phyloP scores from a whole-genome alignment of 2,329 filamentous ascomycete species.

The Fusarium austroafricanum region DNA sequence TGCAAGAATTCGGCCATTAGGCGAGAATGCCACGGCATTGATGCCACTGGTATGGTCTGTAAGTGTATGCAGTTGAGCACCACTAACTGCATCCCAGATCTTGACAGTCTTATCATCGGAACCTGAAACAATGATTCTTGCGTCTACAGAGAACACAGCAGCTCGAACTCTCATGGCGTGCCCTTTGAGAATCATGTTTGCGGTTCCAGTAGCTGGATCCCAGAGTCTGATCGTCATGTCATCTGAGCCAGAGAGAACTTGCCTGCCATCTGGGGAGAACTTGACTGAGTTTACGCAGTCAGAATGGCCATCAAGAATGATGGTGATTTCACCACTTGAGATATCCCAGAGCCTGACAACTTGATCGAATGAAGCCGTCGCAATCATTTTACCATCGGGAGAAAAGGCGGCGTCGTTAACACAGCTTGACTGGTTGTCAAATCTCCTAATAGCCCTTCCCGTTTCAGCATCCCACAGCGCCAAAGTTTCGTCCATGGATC shows the following conservation, averaged over 20 bases:
- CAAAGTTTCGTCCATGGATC: slow-evolving; percentile 1
- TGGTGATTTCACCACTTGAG: background rate
- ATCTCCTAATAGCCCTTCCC: background rate
- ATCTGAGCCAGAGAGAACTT: background rate
- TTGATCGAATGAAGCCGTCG: background rate
- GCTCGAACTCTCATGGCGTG: background rate
- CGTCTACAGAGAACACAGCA: background rate
- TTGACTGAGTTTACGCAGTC: background rate
- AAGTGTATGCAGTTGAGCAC: background rate
- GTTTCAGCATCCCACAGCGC: background rate
- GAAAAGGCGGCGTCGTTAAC: background rate
- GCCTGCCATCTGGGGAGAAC: background rate
- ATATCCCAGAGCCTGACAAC: background rate
- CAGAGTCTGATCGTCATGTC: background rate
- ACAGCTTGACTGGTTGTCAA: background rate
- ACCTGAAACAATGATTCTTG: background rate
- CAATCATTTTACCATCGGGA: background rate
- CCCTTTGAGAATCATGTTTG: background rate
- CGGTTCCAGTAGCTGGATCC: background rate
- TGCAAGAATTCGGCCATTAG: background rate
- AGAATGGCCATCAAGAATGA: background rate
- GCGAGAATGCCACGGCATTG: background rate
- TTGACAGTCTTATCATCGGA: background rate
- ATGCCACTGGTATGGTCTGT: background rate
- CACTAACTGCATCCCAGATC: background rate